Conservation (phyloP, 495 filamentous ascomycete species). For the Halenospora varia region DNA sequence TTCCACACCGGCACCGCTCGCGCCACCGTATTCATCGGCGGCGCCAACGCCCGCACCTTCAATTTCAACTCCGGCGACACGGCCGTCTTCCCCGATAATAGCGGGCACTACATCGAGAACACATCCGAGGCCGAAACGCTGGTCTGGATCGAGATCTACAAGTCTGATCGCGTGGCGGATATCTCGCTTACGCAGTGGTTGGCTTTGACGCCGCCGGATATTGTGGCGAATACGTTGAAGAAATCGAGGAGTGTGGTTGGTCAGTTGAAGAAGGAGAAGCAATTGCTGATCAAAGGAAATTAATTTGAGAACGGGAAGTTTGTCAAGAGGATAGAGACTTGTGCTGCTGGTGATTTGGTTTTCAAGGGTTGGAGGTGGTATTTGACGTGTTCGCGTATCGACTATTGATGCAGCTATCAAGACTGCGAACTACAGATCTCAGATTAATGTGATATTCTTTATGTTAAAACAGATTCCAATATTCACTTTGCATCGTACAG, state of each 20-base stretch:
- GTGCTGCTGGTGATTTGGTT: too few species aligned
- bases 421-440: too few species aligned
- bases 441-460: too few species aligned
- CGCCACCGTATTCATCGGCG: constrained; percentile 59
- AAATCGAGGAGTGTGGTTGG: constrained; percentile 51
- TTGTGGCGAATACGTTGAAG: constrained; percentile 55
- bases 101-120: constrained; percentile 64
- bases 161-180: constrained; percentile 58
- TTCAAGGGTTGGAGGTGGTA: too few species aligned
- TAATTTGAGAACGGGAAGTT: too few species aligned
- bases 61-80: constrained; percentile 63
- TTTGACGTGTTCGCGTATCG: too few species aligned
- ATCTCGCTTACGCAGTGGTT: constrained; percentile 62
- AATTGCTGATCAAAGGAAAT: constrained; percentile 45
- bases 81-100: constrained; percentile 61
- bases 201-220: constrained; percentile 55
- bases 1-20: constrained; percentile 56
- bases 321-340: too few species aligned
- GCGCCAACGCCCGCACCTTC: constrained; percentile 54
- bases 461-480: too few species aligned
- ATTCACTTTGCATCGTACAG: too few species aligned
- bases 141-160: constrained; percentile 64
- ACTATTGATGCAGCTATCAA: too few species aligned
- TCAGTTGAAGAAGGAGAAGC: constrained; percentile 60
- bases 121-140: constrained; percentile 55